Base-by-base conservation (phyloP, 2,329 filamentous ascomycete genomes). In the Aspergillus piperis region DNA sequence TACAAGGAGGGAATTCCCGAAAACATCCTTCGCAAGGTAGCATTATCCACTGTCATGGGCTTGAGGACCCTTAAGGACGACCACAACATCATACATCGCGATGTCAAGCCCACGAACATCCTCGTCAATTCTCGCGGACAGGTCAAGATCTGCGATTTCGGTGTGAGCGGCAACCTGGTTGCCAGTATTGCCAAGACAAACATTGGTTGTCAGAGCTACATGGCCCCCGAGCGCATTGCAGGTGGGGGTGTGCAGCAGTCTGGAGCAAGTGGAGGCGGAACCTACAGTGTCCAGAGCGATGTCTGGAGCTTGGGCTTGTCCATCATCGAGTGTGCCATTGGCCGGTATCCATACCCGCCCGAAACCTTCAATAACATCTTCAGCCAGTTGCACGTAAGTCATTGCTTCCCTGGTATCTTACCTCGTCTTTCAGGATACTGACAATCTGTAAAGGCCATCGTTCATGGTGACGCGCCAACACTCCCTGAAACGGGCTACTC, bases 51-150 rank as follows among this genome's bases (percentile, higher is more conserved):
- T 0, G 87, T 95, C 6, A 91, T 93, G 84, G 95, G 95, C 0
- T 82, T 99, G 63, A 98, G 96, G 80, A 88, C 89, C 19, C 80
- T 99, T 62, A 99, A 99, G 76, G 95, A 99, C 64, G 92, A 97
- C 63, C 95, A 99, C 81, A 98, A 96, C 78, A 99, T 99, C 77
- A 99, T 99, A 66, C 95, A 99, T 75, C 89, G 95, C 65, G 95
- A 99, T 73, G 95, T 99, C 65, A 99, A 99, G 77, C 95, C 95
- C 1, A 99, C 95, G n/a, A 99, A 99, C 71, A 97, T 99, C 61
- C 83, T 99, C 1, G 87, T 92, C 75, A 99, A 98, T 77, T 90
- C 89, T 2, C 85, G 85, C 44, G 95, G 95, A 1, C 92, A 97
- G 72, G 84, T 98, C 81, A 99, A 99, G 79, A 96, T 99, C 60